A percentile compares a stretch with the other conserved stretches of the same genome.
phyloP scores from a whole-genome alignment of 306 rosid species.

The Clitoria ternatea region DNA sequence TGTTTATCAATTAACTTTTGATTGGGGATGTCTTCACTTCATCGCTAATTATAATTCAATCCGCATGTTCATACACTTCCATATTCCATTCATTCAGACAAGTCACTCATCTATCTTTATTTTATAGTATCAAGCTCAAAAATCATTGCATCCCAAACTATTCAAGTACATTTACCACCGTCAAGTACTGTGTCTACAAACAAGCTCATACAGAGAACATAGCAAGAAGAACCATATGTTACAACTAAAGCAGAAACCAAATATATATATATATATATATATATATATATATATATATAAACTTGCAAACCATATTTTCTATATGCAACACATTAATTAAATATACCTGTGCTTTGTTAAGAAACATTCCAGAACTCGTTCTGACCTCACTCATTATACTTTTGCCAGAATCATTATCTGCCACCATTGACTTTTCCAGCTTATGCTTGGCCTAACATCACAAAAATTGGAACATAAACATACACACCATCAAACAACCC shows the following conservation, averaged over 20 bases:
- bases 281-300: not conserved
- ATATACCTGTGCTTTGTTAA: constrained; percentile 62
- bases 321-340: not conserved
- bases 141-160: not conserved
- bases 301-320: not conserved
- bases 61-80: not conserved
- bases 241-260: not conserved
- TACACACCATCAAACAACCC: not conserved
- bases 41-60: not conserved
- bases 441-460: constrained; percentile 68
- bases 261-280: no score
- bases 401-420: constrained; percentile 80
- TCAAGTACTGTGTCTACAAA: not conserved
- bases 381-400: constrained; percentile 74
- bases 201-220: not conserved
- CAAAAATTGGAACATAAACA: constrained; percentile 21
- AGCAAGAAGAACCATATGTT: not conserved
- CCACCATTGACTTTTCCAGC: constrained; percentile 89
- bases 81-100: not conserved
- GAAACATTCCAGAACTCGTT: constrained; percentile 97
- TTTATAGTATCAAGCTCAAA: not conserved
- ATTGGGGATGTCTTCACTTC: not conserved
- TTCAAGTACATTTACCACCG: not conserved
- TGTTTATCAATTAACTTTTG: not conserved
- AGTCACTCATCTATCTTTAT: not conserved